Evolutionary conservation across 2,329 filamentous ascomycete species (phyloP).

Genomic region (Exutisphaerella laricina): DNA sequence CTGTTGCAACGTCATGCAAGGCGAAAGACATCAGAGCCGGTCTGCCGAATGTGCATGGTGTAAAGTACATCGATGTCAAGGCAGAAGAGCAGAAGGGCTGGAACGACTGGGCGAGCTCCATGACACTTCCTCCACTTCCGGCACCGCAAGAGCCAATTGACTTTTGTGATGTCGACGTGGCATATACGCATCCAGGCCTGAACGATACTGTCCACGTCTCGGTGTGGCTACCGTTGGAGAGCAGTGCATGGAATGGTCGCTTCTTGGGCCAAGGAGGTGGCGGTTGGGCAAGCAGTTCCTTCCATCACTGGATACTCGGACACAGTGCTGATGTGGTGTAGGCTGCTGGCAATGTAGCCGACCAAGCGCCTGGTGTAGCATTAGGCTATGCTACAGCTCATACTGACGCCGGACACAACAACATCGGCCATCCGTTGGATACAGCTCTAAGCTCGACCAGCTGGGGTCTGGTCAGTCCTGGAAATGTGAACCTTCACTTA

Average conservation of each 20-base stretch:
- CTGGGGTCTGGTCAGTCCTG: slow-evolving; percentile 26
- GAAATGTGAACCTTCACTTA: slow-evolving; percentile 32
- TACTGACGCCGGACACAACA: slow-evolving; percentile 25
- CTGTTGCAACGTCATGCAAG: not conserved
- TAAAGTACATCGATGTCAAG: not conserved
- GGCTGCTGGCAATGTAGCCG: slow-evolving; percentile 4
- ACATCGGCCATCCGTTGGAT: slow-evolving; percentile 11
- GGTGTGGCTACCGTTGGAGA: slow-evolving; percentile 30
- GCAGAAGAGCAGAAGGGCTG: not conserved
- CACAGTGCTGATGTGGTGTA: not conserved
- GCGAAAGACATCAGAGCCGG: not conserved
- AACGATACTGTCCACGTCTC: slow-evolving; percentile 30
- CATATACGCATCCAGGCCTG: slow-evolving; percentile 34
- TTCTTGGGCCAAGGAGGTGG: slow-evolving; percentile 40
- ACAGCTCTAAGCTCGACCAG: slow-evolving; percentile 13
- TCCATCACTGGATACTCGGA: not conserved
- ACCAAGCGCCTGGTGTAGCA: slow-evolving; percentile 13
- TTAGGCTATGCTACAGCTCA: slow-evolving; percentile 26
- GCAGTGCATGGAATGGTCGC: slow-evolving; percentile 30
- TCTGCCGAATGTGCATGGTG: not conserved
- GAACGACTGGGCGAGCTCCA: not conserved
- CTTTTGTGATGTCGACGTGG: slow-evolving; percentile 35
- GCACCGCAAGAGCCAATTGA: slow-evolving; percentile 7
- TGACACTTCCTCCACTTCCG: slow-evolving; percentile 6
- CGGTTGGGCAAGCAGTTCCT: slow-evolving; percentile 23